Conservation (phyloP, 2,329 filamentous ascomycete species). For the Ophiostoma novo-ulmi region DNA sequence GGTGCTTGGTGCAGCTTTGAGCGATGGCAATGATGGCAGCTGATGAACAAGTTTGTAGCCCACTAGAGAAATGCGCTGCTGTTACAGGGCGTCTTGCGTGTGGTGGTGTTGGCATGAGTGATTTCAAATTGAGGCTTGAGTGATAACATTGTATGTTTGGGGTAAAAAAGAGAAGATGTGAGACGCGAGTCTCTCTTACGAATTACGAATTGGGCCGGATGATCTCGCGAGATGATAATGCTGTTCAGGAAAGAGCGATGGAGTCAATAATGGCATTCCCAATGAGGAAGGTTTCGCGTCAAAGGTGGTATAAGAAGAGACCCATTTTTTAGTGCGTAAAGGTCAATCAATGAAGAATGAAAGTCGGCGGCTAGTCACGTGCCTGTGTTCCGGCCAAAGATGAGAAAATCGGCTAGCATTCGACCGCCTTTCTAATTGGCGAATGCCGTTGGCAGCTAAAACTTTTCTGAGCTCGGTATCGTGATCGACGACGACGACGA, state of each 20-base stretch:
- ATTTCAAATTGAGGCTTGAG: background rate
- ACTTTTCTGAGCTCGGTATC: constrained; percentile 22
- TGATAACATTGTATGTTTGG: background rate
- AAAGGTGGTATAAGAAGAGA: background rate
- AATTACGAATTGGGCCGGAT: background rate
- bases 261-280: constrained; percentile 13
- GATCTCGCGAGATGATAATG: background rate
- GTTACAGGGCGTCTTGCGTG: background rate
- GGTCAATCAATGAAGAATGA: no score
- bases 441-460: constrained; percentile 21
- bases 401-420: background rate
- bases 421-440: background rate
- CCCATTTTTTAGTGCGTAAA: background rate
- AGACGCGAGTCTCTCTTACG: background rate
- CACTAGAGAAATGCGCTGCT: background rate
- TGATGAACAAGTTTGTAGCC: background rate
- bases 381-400: background rate
- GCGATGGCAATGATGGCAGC: background rate
- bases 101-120: background rate
- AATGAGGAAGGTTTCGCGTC: constrained; percentile 24
- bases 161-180: background rate
- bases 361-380: constrained; percentile 19
- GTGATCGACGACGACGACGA: constrained; percentile 16
- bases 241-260: constrained; percentile 21
- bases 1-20: no score